Evolutionary conservation across 768 basidiomycete species (phyloP).

Genomic region (Pleurotus giganteus): DNA sequence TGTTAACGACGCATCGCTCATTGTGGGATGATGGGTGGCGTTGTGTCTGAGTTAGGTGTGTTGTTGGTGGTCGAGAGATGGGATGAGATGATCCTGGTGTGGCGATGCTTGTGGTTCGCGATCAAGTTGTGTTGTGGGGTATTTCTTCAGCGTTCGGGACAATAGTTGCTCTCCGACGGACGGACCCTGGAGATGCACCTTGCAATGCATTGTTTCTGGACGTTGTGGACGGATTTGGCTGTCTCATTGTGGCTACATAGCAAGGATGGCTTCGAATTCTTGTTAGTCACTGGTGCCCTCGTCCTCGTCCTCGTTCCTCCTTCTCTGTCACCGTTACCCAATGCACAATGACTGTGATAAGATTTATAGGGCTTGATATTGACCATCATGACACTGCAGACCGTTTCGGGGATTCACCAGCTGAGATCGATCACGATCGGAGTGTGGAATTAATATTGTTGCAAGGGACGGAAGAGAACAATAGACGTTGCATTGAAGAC

Average conservation of each 20-base stretch:
- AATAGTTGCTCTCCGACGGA: no score
- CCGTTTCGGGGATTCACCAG: neutral
- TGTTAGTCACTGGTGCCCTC: no score
- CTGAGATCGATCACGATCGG: conserved; percentile 7
- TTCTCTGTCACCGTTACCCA: neutral
- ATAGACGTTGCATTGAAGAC: no score
- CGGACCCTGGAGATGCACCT: no score
- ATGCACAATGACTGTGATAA: neutral
- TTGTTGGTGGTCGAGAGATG: neutral
- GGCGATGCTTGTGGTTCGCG: neutral
- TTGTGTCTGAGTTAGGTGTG: neutral
- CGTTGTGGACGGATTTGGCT: no score
- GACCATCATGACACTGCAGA: neutral
- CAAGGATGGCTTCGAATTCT: no score
- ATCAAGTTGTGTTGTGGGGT: neutral
- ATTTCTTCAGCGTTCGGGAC: neutral
- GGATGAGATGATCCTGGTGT: neutral
- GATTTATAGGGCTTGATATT: neutral
- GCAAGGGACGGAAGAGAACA: neutral
- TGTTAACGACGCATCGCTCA: neutral
- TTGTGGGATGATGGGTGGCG: neutral
- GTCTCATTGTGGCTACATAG: no score
- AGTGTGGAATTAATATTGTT: neutral
- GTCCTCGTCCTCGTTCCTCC: no score
- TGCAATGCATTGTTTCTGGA: no score